These are phyloP conservation scores for Schoenoplectus triqueter DNA, from an alignment of 202 grass and related monocot genomes.

Conservation along the genomic window DNA sequence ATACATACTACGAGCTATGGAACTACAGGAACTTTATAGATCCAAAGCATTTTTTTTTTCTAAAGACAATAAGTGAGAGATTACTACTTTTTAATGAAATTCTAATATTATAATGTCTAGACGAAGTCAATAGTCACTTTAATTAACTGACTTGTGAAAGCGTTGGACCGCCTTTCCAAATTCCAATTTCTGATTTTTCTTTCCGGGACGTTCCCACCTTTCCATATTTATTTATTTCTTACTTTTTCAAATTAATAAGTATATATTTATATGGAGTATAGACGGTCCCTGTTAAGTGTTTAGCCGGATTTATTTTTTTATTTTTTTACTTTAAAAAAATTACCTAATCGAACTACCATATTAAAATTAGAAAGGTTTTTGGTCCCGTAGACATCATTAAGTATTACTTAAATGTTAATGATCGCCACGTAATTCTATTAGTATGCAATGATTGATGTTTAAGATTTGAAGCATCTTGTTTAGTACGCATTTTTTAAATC, in stretches of 20 bases:
- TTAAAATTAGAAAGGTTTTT: neutral
- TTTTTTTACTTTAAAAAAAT: neutral
- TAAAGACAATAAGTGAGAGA: too few relatives aligned
- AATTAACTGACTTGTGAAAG: neutral
- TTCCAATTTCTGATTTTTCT: neutral
- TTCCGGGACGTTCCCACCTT: too few relatives aligned
- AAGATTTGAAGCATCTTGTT: neutral
- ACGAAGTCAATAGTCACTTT: too few relatives aligned
- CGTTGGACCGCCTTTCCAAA: neutral
- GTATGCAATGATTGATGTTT: neutral
- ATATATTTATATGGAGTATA: neutral
- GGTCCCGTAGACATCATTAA: too few relatives aligned
- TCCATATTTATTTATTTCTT: too few relatives aligned
- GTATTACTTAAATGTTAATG: neutral
- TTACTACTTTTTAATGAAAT: too few relatives aligned
- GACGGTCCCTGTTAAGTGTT: neutral
- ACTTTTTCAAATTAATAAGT: conserved; percentile 8
- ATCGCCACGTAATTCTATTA: neutral
- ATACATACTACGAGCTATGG: too few relatives aligned
- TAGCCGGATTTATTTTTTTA: neutral
- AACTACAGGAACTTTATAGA: too few relatives aligned
- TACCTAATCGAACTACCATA: neutral
- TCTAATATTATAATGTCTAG: too few relatives aligned
- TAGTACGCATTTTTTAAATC: neutral
- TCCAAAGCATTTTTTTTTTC: too few relatives aligned